Evolutionary conservation across 257 asterid species (phyloP).

Genomic region (Przewalskia tangutica): DNA sequence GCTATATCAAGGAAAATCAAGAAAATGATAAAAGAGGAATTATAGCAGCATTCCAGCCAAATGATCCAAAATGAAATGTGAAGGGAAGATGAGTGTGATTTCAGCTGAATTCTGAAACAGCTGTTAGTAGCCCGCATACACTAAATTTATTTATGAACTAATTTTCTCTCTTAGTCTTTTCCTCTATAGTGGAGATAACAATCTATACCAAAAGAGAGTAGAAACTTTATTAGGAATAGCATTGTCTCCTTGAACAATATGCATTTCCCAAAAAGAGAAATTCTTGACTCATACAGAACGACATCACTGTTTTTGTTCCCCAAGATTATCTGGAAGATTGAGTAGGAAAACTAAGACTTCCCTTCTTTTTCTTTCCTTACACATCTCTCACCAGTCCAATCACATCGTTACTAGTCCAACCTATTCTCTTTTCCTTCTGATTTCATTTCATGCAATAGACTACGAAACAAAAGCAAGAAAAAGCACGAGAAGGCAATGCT

Average conservation of each 20-base stretch:
- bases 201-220: background rate
- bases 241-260: background rate
- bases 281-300: background rate
- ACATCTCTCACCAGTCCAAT: background rate
- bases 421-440: background rate
- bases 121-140: background rate
- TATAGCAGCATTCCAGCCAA: background rate
- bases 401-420: background rate
- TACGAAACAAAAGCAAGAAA: background rate
- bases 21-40: background rate
- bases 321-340: background rate
- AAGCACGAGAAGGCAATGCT: constrained; percentile 9
- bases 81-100: background rate
- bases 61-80: background rate
- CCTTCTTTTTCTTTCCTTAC: background rate
- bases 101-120: background rate
- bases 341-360: background rate
- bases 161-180: background rate
- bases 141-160: background rate
- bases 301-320: background rate
- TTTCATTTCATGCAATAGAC: background rate
- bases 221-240: background rate
- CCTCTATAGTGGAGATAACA: background rate
- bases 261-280: background rate
- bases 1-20: background rate